Evolutionary conservation across 176 grass and related monocot genomes (phyloP).

Genomic region (Eleusine coracana): DNA sequence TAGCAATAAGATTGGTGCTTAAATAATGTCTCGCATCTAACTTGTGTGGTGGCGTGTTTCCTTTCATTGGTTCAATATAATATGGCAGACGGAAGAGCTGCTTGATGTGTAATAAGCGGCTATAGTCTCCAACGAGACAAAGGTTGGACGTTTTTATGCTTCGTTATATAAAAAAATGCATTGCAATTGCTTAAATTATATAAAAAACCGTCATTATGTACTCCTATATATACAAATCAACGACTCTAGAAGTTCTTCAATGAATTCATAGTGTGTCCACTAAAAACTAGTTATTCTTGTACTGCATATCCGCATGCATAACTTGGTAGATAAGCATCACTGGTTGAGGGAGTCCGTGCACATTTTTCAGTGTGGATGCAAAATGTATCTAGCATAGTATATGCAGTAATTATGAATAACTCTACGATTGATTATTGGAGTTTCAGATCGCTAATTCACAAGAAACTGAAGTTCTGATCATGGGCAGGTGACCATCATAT

Average conservation of each 20-base stretch:
- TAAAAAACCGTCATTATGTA: neutral
- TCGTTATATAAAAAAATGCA: neutral
- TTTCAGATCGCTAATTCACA: neutral
- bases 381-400: neutral
- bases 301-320: neutral
- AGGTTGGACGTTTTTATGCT: too few relatives aligned
- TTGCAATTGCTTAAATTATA: neutral
- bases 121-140: too few relatives aligned
- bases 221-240: neutral
- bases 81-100: too few relatives aligned
- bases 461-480: too few relatives aligned
- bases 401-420: neutral
- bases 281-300: too few relatives aligned
- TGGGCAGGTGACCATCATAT: too few relatives aligned
- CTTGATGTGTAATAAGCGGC: too few relatives aligned
- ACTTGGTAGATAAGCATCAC: neutral
- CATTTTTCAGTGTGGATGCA: neutral
- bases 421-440: neutral
- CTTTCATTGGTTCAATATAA: too few relatives aligned
- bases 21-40: too few relatives aligned
- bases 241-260: slow-evolving; percentile 2
- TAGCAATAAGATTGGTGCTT: too few relatives aligned
- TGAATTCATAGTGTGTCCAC: too few relatives aligned
- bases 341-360: neutral
- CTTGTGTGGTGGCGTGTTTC: too few relatives aligned